Evolutionary conservation across 768 basidiomycete genomes (phyloP).

Genomic region (Gautieria morchelliformis): DNA sequence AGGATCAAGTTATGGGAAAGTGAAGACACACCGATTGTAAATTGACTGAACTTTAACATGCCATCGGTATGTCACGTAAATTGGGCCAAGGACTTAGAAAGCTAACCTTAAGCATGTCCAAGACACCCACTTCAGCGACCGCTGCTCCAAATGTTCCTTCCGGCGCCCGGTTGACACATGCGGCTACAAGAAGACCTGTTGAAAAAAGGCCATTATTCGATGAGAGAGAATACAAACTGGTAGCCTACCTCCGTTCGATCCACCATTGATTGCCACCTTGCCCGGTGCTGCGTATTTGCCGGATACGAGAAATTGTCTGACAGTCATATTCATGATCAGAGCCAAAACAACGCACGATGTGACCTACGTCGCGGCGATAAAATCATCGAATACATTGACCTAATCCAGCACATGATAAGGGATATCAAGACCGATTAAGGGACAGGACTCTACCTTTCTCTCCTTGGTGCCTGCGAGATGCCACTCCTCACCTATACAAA

Average conservation of each 20-base stretch:
- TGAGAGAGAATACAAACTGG: neutral
- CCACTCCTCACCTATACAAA: slow-evolving; percentile 49
- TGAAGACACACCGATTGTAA: slow-evolving; percentile 53
- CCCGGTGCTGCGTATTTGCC: slow-evolving; percentile 58
- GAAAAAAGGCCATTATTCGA: slow-evolving; percentile 1
- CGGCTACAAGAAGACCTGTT: slow-evolving; percentile 68
- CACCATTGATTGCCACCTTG: slow-evolving; percentile 71
- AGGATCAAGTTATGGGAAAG: neutral
- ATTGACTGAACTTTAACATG: slow-evolving; percentile 50
- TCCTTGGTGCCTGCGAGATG: slow-evolving; percentile 63
- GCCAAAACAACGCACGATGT: too few relatives aligned
- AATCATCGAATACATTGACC: slow-evolving; percentile 75
- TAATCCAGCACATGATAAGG: slow-evolving; percentile 15
- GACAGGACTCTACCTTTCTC: slow-evolving; percentile 40
- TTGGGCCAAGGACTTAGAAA: neutral
- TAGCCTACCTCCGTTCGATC: slow-evolving; percentile 65
- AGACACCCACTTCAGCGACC: slow-evolving; percentile 74
- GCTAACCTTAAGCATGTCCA: slow-evolving; percentile 65
- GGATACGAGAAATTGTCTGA: slow-evolving; percentile 61
- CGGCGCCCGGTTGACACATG: slow-evolving; percentile 73
- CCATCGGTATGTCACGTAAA: neutral
- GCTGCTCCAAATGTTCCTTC: slow-evolving; percentile 70
- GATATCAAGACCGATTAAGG: slow-evolving; percentile 3
- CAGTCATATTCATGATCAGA: neutral
- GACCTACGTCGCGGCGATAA: slow-evolving; percentile 68